Conservation (phyloP, 441 rosid genomes). For the Populus trichocarpa region DNA sequence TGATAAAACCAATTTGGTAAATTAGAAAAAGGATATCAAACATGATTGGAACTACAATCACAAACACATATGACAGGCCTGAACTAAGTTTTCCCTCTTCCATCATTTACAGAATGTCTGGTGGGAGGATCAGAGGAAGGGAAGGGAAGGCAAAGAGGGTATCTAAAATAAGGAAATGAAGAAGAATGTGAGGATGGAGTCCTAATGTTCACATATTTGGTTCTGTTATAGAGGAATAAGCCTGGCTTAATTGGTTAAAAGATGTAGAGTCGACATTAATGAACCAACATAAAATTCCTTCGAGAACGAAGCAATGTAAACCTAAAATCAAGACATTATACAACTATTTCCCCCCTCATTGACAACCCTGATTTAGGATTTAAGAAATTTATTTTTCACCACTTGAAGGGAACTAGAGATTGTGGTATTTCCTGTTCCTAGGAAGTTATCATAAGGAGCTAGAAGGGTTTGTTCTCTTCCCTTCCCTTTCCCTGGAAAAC, state of each 20-base stretch:
- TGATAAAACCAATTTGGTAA: too few species aligned
- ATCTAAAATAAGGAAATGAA: neutral
- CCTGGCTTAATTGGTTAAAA: neutral
- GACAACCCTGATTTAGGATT: neutral
- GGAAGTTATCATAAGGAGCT: neutral
- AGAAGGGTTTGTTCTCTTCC: neutral
- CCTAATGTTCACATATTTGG: neutral
- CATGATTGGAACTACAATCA: too few species aligned
- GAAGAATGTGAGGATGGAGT: neutral
- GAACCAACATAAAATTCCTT: neutral
- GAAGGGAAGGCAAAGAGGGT: neutral
- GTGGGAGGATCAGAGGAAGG: neutral
- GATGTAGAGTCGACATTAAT: neutral
- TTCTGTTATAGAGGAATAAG: neutral
- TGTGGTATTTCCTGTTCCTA: neutral
- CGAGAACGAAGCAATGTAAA: neutral
- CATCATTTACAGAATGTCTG: neutral
- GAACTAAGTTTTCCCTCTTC: neutral
- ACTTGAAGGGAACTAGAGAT: neutral
- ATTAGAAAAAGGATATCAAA: too few species aligned
- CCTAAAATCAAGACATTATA: neutral
- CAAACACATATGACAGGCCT: neutral
- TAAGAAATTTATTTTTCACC: neutral
- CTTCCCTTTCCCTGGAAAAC: neutral
- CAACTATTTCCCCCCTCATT: neutral